Evolutionary conservation across 306 rosid genomes (phyloP), one percentile per base, ranked within the genome.

Genomic region (Cucurbita ficifolia): DNA sequence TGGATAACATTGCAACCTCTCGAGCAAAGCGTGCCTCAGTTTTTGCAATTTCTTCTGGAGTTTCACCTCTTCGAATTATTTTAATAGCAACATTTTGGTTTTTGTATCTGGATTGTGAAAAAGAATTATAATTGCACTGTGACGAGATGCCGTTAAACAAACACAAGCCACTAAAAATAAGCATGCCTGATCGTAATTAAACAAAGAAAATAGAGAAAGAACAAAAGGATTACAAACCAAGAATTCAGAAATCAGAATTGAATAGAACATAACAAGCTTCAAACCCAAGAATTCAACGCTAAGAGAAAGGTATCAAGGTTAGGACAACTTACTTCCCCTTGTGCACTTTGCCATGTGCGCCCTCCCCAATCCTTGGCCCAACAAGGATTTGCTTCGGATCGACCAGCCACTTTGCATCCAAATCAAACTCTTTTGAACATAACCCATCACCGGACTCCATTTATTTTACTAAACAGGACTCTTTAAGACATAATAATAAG

Each of bases 1-100:
- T 90, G 13, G 97, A 87, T 68, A 90, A 56, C 98, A 94, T 90
- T 4, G 90, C 87, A 81, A 90, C 91, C 78, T 94, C 98, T 75
- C 97, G 85, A 5, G 72, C 90, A 79, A 90, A 94, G 76, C 98
- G 88, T 12, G 83, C 89, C 85, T 89, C 97, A 35, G 76, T 79
- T 81, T 80, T 80, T 52, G 86, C 78, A 77, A 83, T 81, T 57
- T 81, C 83, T 77, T 79, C 90, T 17, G 83, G 87, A 8, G 82
- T 79, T 58, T 80, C 83, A 38, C 90, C 90, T 78, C 73, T 77
- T 36, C 79, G 76, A 60, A 82, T 77, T 54, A 86, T 75, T 75
- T 86, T 83, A 46, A 86, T 79, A 49, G 87, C 90, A 76, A 86
- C 90, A 73, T 29, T 76, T 76, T 84, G 87, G 65, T 84, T 80